phyloP scores from a whole-genome alignment of 257 asterid genomes.

The Nicotiana undulata region DNA sequence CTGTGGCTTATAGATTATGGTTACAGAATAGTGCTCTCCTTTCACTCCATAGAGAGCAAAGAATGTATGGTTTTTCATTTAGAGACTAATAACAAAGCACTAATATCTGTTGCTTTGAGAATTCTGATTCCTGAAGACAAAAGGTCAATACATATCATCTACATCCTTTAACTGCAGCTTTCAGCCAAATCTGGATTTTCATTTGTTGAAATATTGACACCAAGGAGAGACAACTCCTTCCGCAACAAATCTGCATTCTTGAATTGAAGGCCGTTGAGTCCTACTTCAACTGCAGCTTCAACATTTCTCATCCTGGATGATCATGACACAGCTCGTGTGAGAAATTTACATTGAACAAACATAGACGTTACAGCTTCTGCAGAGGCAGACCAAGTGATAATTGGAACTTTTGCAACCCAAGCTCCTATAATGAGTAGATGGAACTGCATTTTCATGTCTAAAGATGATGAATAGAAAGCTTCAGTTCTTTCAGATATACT shows the following conservation, averaged over 20 bases:
- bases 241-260: conserved; percentile 47
- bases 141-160: neutral
- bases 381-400: neutral
- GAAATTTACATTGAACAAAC: neutral
- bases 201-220: conserved; percentile 27
- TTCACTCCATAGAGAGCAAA: neutral
- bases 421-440: neutral
- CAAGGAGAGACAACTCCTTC: conserved; percentile 43
- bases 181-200: conserved; percentile 21
- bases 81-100: neutral
- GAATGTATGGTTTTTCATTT: neutral
- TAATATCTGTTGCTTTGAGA: neutral
- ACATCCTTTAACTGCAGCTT: neutral
- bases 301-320: conserved; percentile 62
- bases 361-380: neutral
- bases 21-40: neutral
- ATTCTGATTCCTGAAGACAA: neutral
- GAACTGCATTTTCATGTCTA: neutral
- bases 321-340: neutral
- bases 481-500: neutral
- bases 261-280: conserved; percentile 64
- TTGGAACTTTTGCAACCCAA: neutral
- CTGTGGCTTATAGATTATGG: neutral
- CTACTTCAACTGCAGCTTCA: conserved; percentile 68
- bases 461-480: neutral